Evolutionary conservation across 495 filamentous ascomycete genomes (phyloP).

Genomic region (Lentithecium fluviatile): DNA sequence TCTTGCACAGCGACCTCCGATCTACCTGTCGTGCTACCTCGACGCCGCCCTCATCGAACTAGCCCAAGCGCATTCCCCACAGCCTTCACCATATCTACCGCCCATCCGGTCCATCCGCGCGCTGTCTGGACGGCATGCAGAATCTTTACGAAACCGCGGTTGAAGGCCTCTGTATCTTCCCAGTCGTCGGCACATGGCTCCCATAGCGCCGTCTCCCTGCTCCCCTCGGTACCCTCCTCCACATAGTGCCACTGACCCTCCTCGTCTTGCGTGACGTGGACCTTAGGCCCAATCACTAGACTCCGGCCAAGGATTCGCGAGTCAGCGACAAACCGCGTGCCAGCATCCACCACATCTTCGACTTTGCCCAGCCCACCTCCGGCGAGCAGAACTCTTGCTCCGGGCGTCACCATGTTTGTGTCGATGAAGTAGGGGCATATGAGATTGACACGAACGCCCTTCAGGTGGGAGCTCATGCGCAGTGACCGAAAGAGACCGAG

Average conservation of each 20-base stretch:
- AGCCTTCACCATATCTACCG: constrained; percentile 47
- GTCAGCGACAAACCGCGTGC: constrained; percentile 49
- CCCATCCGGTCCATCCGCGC: constrained; percentile 53
- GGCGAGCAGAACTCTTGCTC: constrained; percentile 51
- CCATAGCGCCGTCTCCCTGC: constrained; percentile 50
- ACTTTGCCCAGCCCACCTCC: constrained; percentile 52
- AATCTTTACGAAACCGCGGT: constrained; percentile 47
- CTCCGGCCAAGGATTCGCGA: constrained; percentile 52
- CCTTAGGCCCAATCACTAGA: constrained; percentile 56
- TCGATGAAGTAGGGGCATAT: constrained; percentile 67
- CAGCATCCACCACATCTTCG: constrained; percentile 58
- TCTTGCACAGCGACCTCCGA: no score
- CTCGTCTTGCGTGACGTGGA: constrained; percentile 42
- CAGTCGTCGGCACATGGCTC: constrained; percentile 61
- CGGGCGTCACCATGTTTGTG: constrained; percentile 52
- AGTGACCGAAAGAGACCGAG: constrained; percentile 62
- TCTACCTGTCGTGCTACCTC: background rate
- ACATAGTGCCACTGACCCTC: constrained; percentile 46
- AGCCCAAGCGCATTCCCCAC: constrained; percentile 16
- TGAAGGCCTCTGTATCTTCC: constrained; percentile 54
- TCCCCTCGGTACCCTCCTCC: constrained; percentile 30
- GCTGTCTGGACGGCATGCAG: constrained; percentile 49
- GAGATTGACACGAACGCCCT: constrained; percentile 59
- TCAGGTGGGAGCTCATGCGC: constrained; percentile 47
- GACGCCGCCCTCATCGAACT: background rate